Percentiles rank a stretch among this genome's conserved stretches.
Evolutionary conservation across 2,329 filamentous ascomycete genomes (phyloP).

Genomic region (Cytospora schulzeri): DNA sequence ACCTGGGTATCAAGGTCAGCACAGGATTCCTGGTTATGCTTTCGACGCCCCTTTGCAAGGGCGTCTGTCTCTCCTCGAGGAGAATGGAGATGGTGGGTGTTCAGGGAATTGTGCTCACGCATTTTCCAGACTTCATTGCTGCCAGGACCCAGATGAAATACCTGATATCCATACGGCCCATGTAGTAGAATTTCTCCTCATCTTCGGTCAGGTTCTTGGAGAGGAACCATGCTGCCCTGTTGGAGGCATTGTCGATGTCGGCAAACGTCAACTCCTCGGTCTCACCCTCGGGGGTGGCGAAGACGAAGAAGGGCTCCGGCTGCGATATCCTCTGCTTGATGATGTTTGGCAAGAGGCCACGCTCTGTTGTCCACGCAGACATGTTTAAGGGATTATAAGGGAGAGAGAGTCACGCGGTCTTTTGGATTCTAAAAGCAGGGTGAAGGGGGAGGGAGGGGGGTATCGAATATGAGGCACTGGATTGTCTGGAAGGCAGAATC

Average conservation of each 20-base stretch:
- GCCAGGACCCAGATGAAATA: slow-evolving; percentile 25
- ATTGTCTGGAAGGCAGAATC: not conserved
- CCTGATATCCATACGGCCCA: slow-evolving; percentile 23
- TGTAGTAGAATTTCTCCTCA: slow-evolving; percentile 27
- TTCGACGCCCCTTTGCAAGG: too few relatives aligned
- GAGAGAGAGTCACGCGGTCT: not conserved
- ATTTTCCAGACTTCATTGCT: slow-evolving; percentile 26
- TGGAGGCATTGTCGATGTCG: slow-evolving; percentile 31
- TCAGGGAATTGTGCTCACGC: slow-evolving; percentile 3
- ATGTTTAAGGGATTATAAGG: not conserved
- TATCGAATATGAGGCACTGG: not conserved
- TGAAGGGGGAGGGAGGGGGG: not conserved
- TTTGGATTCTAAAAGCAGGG: not conserved
- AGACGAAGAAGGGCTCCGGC: slow-evolving; percentile 7
- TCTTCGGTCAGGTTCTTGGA: slow-evolving; percentile 19
- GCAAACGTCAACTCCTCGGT: slow-evolving; percentile 26
- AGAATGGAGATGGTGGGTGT: too few relatives aligned
- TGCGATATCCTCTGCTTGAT: slow-evolving; percentile 10
- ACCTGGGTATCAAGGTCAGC: not conserved
- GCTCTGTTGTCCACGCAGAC: slow-evolving; percentile 19
- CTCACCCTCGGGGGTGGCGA: slow-evolving; percentile 20
- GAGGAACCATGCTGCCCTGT: slow-evolving; percentile 31
- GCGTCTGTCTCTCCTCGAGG: not conserved
- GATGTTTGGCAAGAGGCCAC: slow-evolving; percentile 20
- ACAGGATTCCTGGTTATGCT: too few relatives aligned